Base-by-base conservation (phyloP, 306 rosid species). In the Quercus ilex region DNA sequence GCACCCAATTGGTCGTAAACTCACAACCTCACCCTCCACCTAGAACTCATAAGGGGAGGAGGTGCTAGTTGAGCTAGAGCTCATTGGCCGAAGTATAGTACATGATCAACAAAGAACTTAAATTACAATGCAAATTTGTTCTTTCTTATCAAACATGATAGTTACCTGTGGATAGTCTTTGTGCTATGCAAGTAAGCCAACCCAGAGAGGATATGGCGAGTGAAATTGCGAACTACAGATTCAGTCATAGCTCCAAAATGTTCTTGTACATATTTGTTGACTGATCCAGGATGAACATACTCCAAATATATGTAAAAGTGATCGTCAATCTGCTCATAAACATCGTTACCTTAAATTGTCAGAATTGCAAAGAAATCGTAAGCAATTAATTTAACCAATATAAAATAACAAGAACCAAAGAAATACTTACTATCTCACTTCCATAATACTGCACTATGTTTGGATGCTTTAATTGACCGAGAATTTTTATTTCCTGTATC, bases 241-340 rank as follows among this genome's bases (percentile, higher is more conserved):
- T 96, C 99, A 25, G 97, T 96, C 28, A 96, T 89, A 55, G 99
- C 99, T 68, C 99, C 99, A 70, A 87, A 91, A 74, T 96, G 98
- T 17, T 96, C 99, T 14, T 91, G 97, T 30, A 89, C 99, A 65
- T 93, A 96, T 78, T 90, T 96, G 79, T 89, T 89, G 25, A 96
- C 93, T 57, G 99, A 96, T 60, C 99, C 98, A 23, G 99, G 99
- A 86, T 93, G 91, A 69, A 96, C 89, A 71, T 91, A 96, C 82
- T 96, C 99, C 86, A 96, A 79, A 87, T 90, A 96, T 79, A 96
- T 96, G 75, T 84, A 91, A 69, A 96, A 93, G 81, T 84, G 85
- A 86, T 93, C 94, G 25, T 87, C 90, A 76, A 93, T 81, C 99
- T 96, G 89, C 82, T 14, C 31, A 59, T 8, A 59, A 59, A 59